Conservation (phyloP, 1,284 basidiomycete species). For the Ganoderma resinaceum region DNA sequence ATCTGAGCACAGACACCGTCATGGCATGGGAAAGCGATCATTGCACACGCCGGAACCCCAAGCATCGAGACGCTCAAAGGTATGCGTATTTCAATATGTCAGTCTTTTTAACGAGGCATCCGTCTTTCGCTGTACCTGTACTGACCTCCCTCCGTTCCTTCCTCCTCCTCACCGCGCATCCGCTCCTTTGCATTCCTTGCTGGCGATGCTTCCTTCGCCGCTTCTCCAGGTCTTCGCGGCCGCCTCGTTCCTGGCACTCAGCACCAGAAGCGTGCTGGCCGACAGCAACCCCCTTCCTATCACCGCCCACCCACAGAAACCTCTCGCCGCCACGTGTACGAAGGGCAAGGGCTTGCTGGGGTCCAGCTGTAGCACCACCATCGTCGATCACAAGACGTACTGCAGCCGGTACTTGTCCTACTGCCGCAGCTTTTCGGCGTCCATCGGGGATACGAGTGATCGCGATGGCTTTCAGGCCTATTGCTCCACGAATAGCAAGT, state of each 20-base stretch:
- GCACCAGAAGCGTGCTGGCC: neutral
- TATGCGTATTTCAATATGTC: neutral
- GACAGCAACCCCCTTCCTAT: neutral
- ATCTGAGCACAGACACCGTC: neutral
- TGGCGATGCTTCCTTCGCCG: slow-evolving; percentile 4
- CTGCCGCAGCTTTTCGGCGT: neutral
- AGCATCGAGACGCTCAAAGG: neutral
- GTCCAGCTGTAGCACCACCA: neutral
- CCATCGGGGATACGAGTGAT: neutral
- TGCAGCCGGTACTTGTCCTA: neutral
- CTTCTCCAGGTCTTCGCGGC: neutral
- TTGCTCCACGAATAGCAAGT: neutral
- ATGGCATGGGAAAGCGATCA: neutral
- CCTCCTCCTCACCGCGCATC: neutral
- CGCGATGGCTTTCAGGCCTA: neutral
- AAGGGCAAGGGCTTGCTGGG: neutral
- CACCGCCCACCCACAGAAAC: neutral
- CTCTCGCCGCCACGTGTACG: neutral
- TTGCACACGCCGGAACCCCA: neutral
- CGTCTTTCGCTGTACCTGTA: neutral
- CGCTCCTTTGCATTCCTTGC: neutral
- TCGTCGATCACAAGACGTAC: neutral
- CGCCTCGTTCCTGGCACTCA: neutral
- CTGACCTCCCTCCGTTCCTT: neutral
- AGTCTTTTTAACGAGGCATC: neutral